Evolutionary conservation across 2,329 filamentous ascomycete species (phyloP), one percentile per base, ranked within the genome.

Genomic region (Colletotrichum lentis): DNA sequence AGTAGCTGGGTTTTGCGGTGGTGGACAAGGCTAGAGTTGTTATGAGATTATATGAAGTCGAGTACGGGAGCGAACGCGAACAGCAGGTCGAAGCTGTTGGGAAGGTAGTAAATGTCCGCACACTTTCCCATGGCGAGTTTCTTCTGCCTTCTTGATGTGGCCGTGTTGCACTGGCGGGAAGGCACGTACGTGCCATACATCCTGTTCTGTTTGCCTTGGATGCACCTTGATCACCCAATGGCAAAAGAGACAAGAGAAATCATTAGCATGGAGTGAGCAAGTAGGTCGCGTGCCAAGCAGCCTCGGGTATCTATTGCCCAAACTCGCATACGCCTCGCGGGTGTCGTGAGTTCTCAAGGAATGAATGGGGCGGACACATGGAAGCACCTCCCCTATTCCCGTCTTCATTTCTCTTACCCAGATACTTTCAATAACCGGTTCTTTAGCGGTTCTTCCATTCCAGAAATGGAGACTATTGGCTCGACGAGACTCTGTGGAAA

Each of bases 401-500:
- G 31, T 14, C 12, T 12, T 1, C 3, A 20, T n/a, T 37, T 53
- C 4, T 20, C 20, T 53, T 35, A 35, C 2, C 31, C 31, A 2
- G 31, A 7, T 10, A 2, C 18, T 37, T 37, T 14, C 10, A 8
- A 20, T 14, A 14, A 27, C 27, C 22, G 11, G 22, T 18, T 22
- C 7, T 6, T 53, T 53, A 10, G 31, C 31, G 10, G 31, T 35
- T 35, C 31, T 35, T 35, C 2, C 7, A 35, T 35, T 44, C 43
- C 11, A 58, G 14, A n/a, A 11, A 43, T 14, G 24, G 24, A 5
- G 18, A n/a, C 27, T 44, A 39, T 35, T 35, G 31, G 20, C 31
- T 37, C 18, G 14, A 37, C 18, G 20, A 46, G 35, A 39, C 20
- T 8, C 50, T 20, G 43, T 58, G 50, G 50, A 62, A 66, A 39